Base-by-base conservation (phyloP, 2,329 filamentous ascomycete species). In the Bipolaris zeicola region DNA sequence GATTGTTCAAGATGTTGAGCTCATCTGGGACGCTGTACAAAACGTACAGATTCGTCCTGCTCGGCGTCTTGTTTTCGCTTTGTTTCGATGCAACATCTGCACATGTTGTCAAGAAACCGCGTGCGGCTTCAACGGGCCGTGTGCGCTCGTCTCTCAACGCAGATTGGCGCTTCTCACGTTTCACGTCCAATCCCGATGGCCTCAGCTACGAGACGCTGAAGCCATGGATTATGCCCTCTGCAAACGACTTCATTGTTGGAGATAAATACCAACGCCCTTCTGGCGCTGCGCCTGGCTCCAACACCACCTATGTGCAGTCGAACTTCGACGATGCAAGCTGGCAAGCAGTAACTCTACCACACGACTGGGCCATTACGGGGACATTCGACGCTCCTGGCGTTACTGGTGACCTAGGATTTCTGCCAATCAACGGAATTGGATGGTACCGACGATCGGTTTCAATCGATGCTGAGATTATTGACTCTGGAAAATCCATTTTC, bases 371-470 rank as follows among this genome's bases (percentile, higher is more conserved):
- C 18, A 78, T 82, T 59, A 72, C 73, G 11, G 80, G 80, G 0
- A 79, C 80, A 1, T 83, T 83, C 54, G 59, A 70, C 34, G 61
- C 65, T 1, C 61, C 63, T 1, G 66, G 74, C 3, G 70, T 81
- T 1, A 64, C 66, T 7, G 77, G 79, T 3, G 76, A 45, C 5
- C 24, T 79, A 71, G 79, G 79, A 13, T 72, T 79, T 1, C 64
- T 85, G 33, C 83, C 83, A 0, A 73, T 78, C 20, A 77, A 83
- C n/a, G 83, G 83, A 2, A 77, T 85, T 1, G 82, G 80, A 1
- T 84, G 82, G 82, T 84, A 84, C 60, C 79, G 82, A 3, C 74
- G 76, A 26, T 78, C 67, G 2, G 7, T 84, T 1, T 62, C 66
- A 0, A 52, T 79, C 3, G 36, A 62, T 10, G n/a, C 61, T 0